Evolutionary conservation across 164 flowering plant species (phyloP), one percentile per base, ranked within the genome.

Genomic region (Umbellularia californica): DNA sequence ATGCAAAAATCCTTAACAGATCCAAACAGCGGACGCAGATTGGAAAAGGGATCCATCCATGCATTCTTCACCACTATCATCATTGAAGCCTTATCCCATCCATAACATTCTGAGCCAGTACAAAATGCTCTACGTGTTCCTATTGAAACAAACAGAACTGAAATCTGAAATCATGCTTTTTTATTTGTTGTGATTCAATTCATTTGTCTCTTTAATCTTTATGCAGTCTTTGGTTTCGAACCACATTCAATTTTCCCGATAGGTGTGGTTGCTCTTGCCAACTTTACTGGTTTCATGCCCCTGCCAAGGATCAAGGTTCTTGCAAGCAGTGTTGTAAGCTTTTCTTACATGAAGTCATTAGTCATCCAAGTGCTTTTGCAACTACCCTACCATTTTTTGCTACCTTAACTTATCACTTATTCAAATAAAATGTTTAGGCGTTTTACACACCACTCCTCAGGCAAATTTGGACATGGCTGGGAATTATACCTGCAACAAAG

Each of bases 381-480:
- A 25, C 20, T 17, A 20, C 17, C 30, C 52, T 9, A 50, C 10
- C 14, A 20, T 0, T 41, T 9, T 41, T 41, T 41, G 47, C 47
- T 41, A 41, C 60, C 20, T 13, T 20, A 55, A 41, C 65, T 14
- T 28, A 55, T 14, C 72, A 62, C 41, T 60, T n/a, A 22, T 70
- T 71, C 58, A 23, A 17, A 69, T 30, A 7, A 27, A 47, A 41
- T 28, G n/a, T 41, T 72, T 83, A 95, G 99, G 90, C 90, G 64
- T 96, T 96, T 72, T 86, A 90, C 76, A 91, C 94, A 52, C 99
- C 99, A 60, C 84, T 96, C 74, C 24, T 96, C 80, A 85, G 98
- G 85, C 99, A 96, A 71, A 80, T 94, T 75, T 96, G 99, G 99
- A 88, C 98, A 65, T 96, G 99, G 99, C 76, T 86, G 79, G 98